These are phyloP conservation scores for Lumnitzera racemosa DNA, from an alignment of 345 rosid genomes.

Conservation along the genomic window DNA sequence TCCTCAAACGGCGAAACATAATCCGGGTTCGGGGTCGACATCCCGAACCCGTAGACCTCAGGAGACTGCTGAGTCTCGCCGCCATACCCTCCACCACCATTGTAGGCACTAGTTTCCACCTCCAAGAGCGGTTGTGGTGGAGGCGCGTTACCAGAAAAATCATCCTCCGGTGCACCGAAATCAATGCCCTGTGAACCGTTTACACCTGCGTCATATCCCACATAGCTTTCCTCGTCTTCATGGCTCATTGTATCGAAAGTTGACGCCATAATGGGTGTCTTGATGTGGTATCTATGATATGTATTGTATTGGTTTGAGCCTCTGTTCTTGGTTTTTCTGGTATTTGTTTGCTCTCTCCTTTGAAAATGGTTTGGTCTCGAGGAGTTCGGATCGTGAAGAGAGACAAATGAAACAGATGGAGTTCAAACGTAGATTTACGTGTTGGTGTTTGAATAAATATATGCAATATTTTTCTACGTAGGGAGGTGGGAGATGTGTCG, in stretches of 20 bases:
- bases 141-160: constrained; percentile 13
- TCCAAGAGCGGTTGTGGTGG: constrained; percentile 9
- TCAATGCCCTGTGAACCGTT: no score
- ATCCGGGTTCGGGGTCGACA: constrained; percentile 29
- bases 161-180: no score
- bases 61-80: constrained; percentile 30
- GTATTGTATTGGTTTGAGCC: neutral
- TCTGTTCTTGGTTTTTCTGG: neutral
- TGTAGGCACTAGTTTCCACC: neutral
- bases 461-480: neutral
- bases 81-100: constrained; percentile 11
- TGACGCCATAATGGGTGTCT: constrained; percentile 15
- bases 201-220: no score
- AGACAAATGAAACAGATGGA: neutral
- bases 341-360: neutral
- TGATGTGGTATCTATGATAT: neutral
- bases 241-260: constrained; percentile 10
- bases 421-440: neutral
- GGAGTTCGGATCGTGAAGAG: constrained; percentile 12
- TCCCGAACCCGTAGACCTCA: constrained; percentile 35
- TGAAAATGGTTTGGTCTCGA: constrained; percentile 6
- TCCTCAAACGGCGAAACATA: constrained; percentile 35
- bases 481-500: no score
- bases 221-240: neutral
- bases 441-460: neutral